phyloP scores from a whole-genome alignment of 768 basidiomycete genomes.

The Termitomyces sp. region DNA sequence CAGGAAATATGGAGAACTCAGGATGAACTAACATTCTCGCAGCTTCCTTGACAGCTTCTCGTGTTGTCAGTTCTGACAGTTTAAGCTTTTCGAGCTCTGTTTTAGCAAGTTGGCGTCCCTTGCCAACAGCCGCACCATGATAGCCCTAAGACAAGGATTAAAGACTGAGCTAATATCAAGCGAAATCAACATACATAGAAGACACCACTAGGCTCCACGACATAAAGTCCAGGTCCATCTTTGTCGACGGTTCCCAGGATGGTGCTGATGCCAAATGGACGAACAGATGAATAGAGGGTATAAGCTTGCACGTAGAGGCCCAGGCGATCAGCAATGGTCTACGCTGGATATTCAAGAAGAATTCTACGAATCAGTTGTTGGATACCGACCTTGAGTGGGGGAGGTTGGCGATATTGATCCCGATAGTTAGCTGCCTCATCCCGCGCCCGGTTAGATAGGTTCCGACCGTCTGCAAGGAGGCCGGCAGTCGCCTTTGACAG shows the following conservation, averaged over 20 bases:
- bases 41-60: conserved; percentile 88
- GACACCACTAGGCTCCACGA: conserved; percentile 93
- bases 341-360: background rate
- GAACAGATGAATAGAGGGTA: conserved; percentile 95
- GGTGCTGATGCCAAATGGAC: conserved; percentile 94
- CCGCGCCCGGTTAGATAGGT: conserved; percentile 76
- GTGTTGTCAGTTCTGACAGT: conserved; percentile 67
- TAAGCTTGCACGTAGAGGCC: conserved; percentile 91
- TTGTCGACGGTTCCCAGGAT: conserved; percentile 89
- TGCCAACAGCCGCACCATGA: conserved; percentile 93
- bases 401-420: conserved; percentile 64
- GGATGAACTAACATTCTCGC: conserved; percentile 78
- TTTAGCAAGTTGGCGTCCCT: conserved; percentile 96
- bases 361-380: background rate
- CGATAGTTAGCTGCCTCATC: conserved; percentile 77
- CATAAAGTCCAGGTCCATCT: conserved; percentile 78
- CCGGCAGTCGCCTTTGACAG: conserved; percentile 79
- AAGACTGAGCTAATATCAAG: background rate
- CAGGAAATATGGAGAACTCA: background rate
- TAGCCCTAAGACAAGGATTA: conserved; percentile 59
- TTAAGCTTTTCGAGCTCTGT: conserved; percentile 97
- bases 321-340: conserved; percentile 62
- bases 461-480: conserved; percentile 88
- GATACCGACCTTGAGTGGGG: conserved; percentile 66
- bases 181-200: conserved; percentile 57